Evolutionary conservation across 352 stramenopile genomes (phyloP).

Genomic region (Nothophytophthora sp.): DNA sequence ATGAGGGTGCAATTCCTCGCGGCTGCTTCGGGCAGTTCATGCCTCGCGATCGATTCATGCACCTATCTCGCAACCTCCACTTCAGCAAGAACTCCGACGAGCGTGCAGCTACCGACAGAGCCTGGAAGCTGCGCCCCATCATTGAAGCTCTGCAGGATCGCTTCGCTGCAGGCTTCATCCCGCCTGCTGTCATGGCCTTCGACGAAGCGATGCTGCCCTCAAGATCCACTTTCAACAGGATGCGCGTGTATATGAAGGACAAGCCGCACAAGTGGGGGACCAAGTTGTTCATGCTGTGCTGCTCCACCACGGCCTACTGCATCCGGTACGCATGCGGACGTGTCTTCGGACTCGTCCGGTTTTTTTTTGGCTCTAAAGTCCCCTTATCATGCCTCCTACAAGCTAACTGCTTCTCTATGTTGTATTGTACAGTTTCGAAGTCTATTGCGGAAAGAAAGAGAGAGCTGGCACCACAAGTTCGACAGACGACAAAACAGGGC

Average conservation of each 20-base stretch:
- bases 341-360: not conserved
- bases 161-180: not conserved
- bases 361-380: slow-evolving; percentile 5
- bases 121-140: slow-evolving; percentile 3
- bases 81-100: slow-evolving; percentile 1
- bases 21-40: slow-evolving; percentile 11
- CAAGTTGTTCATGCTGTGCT: slow-evolving; percentile 12
- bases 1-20: slow-evolving; percentile 2
- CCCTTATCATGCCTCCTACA: slow-evolving; percentile 1
- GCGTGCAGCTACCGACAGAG: not conserved
- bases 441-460: slow-evolving; percentile 5
- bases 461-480: not conserved
- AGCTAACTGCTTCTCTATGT: not conserved
- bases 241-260: slow-evolving; percentile 7
- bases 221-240: slow-evolving; percentile 2
- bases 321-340: not conserved
- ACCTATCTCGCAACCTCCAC: slow-evolving; percentile 1
- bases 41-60: slow-evolving; percentile 1
- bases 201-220: slow-evolving; percentile 6
- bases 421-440: slow-evolving; percentile 2
- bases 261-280: slow-evolving; percentile 10
- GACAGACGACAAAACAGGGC: not conserved
- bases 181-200: not conserved
- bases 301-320: not conserved
- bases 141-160: not conserved